Evolutionary conservation across 106 monocot genomes (phyloP), one percentile per base, ranked within the genome.

Genomic region (Dioscorea dumetorum): DNA sequence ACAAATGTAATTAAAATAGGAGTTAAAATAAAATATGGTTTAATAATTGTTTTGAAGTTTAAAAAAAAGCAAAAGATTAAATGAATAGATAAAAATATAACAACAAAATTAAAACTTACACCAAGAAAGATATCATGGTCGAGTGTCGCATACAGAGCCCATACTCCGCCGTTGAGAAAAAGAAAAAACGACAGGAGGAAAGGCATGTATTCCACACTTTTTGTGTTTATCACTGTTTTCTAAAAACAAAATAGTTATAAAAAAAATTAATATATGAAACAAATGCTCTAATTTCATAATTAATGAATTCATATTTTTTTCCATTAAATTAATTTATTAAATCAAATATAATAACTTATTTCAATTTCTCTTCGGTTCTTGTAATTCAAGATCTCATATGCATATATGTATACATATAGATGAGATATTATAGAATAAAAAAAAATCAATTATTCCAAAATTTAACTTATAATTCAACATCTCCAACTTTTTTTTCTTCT

Each of bases 201-300:
- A 2, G 86, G 78, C 81, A 85, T 82, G 58, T 65, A 86, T 56
- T 86, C 79, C 53, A 86, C 86, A 20, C 82, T 79, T 66, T 51
- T 71, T 12, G 73, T 79, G 13, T 51, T 79, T 63, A 86, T 70
- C 57, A 86, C 82, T 8, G 70, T 76, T 63, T 52, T 79, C 86
- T 86, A 63, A 33, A 33, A 59, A 22, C 2, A 59, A 54, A 54
- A 54, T 12, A 19, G 19, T 18, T 54, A 54, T 4, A 54, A 54
- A 54, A 54, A 54, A 54, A 0, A 54, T 54, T 2, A 54, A 18
- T 54, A 12, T 14, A 18, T 5, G 54, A 54, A 54, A 54, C 28
- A 18, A 15, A 12, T 54, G 0, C 19, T 54, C 54, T 54, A 18
- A 19, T 8, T 13, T 54, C 15, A 54, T 54, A 54, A 54, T 54